phyloP scores from a whole-genome alignment of 345 rosid genomes.

The Noccaea caerulescens region DNA sequence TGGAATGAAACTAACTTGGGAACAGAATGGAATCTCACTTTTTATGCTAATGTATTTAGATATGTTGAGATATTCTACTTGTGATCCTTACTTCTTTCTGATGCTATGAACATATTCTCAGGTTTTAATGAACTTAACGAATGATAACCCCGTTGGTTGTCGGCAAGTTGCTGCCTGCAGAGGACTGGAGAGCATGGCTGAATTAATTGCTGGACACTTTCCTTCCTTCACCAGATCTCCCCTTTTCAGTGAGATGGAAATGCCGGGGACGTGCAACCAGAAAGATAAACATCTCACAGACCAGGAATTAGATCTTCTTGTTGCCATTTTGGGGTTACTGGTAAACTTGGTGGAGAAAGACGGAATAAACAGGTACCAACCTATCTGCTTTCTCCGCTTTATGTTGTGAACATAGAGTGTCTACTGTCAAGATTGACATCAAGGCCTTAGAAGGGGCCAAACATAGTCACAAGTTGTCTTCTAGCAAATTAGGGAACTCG shows the following conservation, averaged over 20 bases:
- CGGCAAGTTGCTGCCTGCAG: conserved; percentile 80
- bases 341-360: conserved; percentile 97
- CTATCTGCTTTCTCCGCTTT: background rate
- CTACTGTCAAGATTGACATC: background rate
- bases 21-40: background rate
- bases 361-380: conserved; percentile 72
- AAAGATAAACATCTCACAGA: conserved; percentile 68
- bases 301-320: conserved; percentile 93
- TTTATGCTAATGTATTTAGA: background rate
- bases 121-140: conserved; percentile 95
- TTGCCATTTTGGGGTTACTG: conserved; percentile 88
- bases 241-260: conserved; percentile 43
- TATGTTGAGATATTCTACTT: background rate
- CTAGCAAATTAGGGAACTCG: background rate
- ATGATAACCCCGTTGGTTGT: conserved; percentile 86
- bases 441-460: background rate
- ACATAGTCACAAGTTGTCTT: conserved; percentile 9
- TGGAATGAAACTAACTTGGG: background rate
- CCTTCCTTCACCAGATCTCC: conserved; percentile 63
- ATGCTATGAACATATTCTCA: conserved; percentile 42
- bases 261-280: conserved; percentile 41
- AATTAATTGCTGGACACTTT: conserved; percentile 76
- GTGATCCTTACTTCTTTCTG: conserved; percentile 23
- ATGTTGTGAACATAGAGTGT: conserved; percentile 7
- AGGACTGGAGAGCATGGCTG: conserved; percentile 80